phyloP scores from a whole-genome alignment of 2,329 filamentous ascomycete genomes.

The Zasmidium citrigriseum region DNA sequence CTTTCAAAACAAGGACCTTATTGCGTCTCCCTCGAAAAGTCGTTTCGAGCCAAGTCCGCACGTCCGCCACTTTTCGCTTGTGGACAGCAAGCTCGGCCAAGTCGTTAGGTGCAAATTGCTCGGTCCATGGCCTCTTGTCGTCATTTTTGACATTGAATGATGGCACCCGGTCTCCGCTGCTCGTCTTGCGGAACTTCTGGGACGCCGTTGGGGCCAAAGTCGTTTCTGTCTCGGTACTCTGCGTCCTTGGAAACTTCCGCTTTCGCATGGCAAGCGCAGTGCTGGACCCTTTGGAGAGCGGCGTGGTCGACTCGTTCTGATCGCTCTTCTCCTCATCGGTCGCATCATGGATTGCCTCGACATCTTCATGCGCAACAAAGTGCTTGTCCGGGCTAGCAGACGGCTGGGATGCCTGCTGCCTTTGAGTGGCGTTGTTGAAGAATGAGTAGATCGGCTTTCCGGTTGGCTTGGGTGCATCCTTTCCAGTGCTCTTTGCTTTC shows the following conservation, averaged over 20 bases:
- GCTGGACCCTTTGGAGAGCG: slow-evolving; percentile 34
- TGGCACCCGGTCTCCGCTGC: slow-evolving; percentile 36
- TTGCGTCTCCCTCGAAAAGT: slow-evolving; percentile 60
- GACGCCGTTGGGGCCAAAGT: slow-evolving; percentile 29
- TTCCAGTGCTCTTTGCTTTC: slow-evolving; percentile 28
- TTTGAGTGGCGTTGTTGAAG: slow-evolving; percentile 48
- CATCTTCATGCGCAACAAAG: slow-evolving; percentile 24
- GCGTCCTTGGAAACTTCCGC: slow-evolving; percentile 30
- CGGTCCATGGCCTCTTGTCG: slow-evolving; percentile 79
- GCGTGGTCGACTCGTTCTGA: slow-evolving; percentile 12
- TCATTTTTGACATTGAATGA: slow-evolving; percentile 38
- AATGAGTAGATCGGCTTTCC: slow-evolving; percentile 50
- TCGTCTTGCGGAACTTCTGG: slow-evolving; percentile 48
- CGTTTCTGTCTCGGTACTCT: slow-evolving; percentile 17
- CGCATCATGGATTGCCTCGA: slow-evolving; percentile 36
- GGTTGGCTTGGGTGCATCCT: slow-evolving; percentile 40
- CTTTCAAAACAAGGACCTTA: slow-evolving; percentile 67
- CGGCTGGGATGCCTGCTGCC: slow-evolving; percentile 39
- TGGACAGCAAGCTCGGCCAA: slow-evolving; percentile 89
- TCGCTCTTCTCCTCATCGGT: slow-evolving; percentile 29
- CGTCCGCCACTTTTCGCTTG: slow-evolving; percentile 89
- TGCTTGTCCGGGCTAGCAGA: slow-evolving; percentile 44
- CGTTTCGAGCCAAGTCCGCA: slow-evolving; percentile 77
- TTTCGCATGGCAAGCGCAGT: slow-evolving; percentile 37
- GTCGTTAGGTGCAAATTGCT: slow-evolving; percentile 73